These are phyloP conservation scores for Myxozyma nipponensis DNA, from an alignment of 805 yeast species.

Conservation along the genomic window DNA sequence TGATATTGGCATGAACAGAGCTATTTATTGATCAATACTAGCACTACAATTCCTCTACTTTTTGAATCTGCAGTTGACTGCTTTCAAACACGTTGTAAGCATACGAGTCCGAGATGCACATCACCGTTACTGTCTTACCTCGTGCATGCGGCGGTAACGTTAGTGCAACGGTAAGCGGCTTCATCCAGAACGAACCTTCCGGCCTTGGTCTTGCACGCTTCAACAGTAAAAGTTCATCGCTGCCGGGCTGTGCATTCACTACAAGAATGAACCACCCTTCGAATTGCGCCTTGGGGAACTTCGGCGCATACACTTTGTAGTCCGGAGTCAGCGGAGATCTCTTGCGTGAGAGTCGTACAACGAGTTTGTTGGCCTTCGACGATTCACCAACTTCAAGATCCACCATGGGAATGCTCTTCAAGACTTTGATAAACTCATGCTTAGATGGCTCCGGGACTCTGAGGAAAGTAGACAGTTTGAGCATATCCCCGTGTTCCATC, in stretches of 20 bases:
- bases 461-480: conserved; percentile 11
- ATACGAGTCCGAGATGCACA: conserved; percentile 21
- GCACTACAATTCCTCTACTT: too few species aligned
- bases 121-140: conserved; percentile 9
- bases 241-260: conserved; percentile 42
- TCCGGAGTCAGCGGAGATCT: conserved; percentile 46
- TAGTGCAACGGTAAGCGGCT: conserved; percentile 14
- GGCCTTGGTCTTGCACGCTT: conserved; percentile 69
- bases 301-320: conserved; percentile 68
- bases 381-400: conserved; percentile 38
- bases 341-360: conserved; percentile 52
- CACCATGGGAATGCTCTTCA: conserved; percentile 55
- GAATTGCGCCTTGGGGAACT: conserved; percentile 84
- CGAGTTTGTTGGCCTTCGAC: conserved; percentile 37
- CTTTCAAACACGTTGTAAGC: background rate
- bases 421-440: conserved; percentile 33
- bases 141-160: conserved; percentile 12
- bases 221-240: conserved; percentile 56
- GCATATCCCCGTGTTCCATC: conserved; percentile 13
- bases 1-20: too few species aligned
- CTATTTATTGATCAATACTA: too few species aligned
- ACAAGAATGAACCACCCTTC: conserved; percentile 87
- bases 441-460: conserved; percentile 7
- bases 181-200: conserved; percentile 23
- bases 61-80: background rate